Evolutionary conservation across 78 protist species (phyloP), one percentile per base, ranked within the genome.

Genomic region (Anaeramoeba flamelloides): DNA sequence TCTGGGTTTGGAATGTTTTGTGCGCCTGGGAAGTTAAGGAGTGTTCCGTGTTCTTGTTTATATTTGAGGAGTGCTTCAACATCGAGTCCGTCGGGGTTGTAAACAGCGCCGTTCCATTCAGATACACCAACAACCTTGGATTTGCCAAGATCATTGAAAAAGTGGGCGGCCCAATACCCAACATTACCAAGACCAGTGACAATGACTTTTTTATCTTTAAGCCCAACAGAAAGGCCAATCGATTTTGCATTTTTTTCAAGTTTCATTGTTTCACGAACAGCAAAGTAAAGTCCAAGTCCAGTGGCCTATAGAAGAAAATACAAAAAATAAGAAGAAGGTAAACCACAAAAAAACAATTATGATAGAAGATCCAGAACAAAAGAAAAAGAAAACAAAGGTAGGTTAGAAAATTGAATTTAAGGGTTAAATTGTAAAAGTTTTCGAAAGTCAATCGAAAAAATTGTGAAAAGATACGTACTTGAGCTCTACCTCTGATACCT

Each of bases 101-200:
- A 75, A 38, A 89, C 81, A 33, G 86, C 74, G 41, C 91, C 85
- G 86, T 89, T 89, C 86, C 81, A 85, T 76, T 92, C 96, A 40
- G 83, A 89, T 30, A 92, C 77, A 41, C 89, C 92, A 74, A 89
- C 65, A 38, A 90, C 81, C 84, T 88, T 86, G 84, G 88, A 89
- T 53, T 53, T 53, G 36, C 92, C 94, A 38, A 81, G 84, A 53
- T 80, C 74, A 74, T 78, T 77, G 79, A 88, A 76, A 89, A 88
- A 90, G 75, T 85, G 41, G 31, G 87, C 96, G 2, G 94, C 89
- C 79, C 82, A 81, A 88, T 81, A 89, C 53, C 96, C 90, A 79
- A 87, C 96, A 77, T 90, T 90, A 65, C 96, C 96, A 31, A 92
- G 81, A 33, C 96, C 96, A 79, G 88, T 93, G 33, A 92, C 86